Base-by-base conservation (phyloP, 2,329 filamentous ascomycete species). In the Aureobasidium sp. region DNA sequence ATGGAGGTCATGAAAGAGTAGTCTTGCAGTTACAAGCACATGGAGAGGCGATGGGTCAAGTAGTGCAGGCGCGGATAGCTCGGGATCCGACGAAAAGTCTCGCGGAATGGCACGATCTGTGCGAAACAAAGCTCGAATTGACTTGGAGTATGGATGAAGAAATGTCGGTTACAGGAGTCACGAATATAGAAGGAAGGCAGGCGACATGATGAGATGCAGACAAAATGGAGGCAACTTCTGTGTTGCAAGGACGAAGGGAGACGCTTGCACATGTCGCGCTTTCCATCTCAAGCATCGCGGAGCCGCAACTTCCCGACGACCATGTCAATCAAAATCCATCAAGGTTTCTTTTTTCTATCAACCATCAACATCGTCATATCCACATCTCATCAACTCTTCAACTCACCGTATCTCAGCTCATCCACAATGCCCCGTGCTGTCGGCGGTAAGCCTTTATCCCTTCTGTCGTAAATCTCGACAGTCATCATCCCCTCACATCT, bases 371-470 rank as follows among this genome's bases (percentile, higher is more conserved):
- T 34, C 39, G 3, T 2, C 25, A 6, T 45, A 44, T 51, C 44
- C 25, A 51, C 9, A 2, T 34, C 8, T 16, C 3, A 37, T 16
- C 27, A 30, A 6, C 29, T 48, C 14, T 16, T 30, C 14, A 14
- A 3, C 13, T 27, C 29, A 6, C 16, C 29, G 5, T 13, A 49
- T 34, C 30, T 25, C 16, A 25, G 11, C 29, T 13, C 30, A 49
- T 50, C 45, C 49, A 62, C 34, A n/a, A 69, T 69, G 68, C 68
- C 68, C 29, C 64, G 66, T 32, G 68, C 68, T 21, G 65, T 65
- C 21, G 63, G 65, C 60, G 68, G 67, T 69, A 64, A 44, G 60
- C 3, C 36, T 45, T 27, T 16, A 16, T 11, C 21, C 16, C 25
- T 45, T 14, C 5, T 34, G 42, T 29, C 16, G 7, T 13, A n/a